A percentile compares a stretch with the other conserved stretches of the same genome.
Conservation (phyloP, 1,284 basidiomycete species). For the Boletus semigastroideus region DNA sequence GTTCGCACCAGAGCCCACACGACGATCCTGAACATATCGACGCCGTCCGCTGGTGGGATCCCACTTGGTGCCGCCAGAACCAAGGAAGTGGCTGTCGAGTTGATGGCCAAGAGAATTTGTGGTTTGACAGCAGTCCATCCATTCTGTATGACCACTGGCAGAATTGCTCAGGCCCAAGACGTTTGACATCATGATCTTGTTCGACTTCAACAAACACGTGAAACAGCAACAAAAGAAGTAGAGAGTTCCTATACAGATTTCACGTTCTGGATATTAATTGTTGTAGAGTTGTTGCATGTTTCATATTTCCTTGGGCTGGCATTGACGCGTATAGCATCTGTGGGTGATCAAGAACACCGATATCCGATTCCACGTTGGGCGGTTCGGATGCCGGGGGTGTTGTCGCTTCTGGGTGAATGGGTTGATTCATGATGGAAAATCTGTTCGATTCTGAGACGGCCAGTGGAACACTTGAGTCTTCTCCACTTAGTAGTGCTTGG, state of each 20-base stretch:
- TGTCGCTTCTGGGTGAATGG: too few species aligned
- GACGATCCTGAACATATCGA: constrained; percentile 23
- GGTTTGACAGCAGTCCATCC: background rate
- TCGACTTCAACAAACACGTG: background rate
- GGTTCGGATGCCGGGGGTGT: too few species aligned
- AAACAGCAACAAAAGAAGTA: background rate
- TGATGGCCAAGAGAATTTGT: constrained; percentile 14
- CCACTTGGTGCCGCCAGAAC: constrained; percentile 26
- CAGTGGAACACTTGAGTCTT: too few species aligned
- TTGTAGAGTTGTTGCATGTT: too few species aligned
- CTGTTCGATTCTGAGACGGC: too few species aligned
- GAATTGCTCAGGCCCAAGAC: constrained; percentile 1
- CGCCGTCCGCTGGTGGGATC: constrained; percentile 17
- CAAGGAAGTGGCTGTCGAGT: constrained; percentile 24
- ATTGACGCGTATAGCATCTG: too few species aligned
- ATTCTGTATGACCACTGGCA: background rate
- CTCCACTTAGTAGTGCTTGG: too few species aligned
- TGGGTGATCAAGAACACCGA: too few species aligned
- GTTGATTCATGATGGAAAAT: too few species aligned
- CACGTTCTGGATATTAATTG: background rate
- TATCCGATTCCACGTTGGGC: too few species aligned
- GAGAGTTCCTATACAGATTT: background rate
- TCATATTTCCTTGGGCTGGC: too few species aligned
- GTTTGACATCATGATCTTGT: background rate
- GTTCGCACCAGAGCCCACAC: constrained; percentile 35